Percentiles rank a stretch among this genome's conserved stretches.
Conservation (phyloP, 179 eudicot species). For the Beta corolliflora region DNA sequence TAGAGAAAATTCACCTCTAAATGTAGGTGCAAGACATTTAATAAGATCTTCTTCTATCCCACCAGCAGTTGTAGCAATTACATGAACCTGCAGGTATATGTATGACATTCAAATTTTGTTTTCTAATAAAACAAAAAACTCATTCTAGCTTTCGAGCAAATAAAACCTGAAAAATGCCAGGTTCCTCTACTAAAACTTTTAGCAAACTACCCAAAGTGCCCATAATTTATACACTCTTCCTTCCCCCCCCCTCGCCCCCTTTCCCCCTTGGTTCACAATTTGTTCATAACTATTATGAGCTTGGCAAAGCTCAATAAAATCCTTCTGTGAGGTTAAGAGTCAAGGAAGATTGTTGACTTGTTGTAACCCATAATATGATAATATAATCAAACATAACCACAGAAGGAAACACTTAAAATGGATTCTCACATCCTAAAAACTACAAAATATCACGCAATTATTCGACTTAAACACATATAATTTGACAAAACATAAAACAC, state of each 20-base stretch:
- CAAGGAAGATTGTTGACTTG: not conserved
- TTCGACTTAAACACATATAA: not conserved
- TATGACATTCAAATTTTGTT: not conserved
- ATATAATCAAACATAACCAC: not conserved
- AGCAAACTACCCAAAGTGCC: no score
- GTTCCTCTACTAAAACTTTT: no score
- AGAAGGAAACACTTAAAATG: not conserved
- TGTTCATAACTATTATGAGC: no score
- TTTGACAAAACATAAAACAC: not conserved
- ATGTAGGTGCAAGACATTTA: conserved; percentile 91
- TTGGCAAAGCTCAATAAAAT: no score
- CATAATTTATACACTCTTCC: no score
- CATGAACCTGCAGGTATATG: conserved; percentile 63
- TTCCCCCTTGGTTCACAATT: no score
- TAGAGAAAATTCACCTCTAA: conserved; percentile 85
- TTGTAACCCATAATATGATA: not conserved
- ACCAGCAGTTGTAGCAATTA: conserved; percentile 87
- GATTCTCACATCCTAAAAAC: not conserved
- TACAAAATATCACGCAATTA: not conserved
- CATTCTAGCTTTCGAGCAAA: not conserved
- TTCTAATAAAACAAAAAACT: not conserved
- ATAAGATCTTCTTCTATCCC: conserved; percentile 95
- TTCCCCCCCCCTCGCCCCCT: no score
- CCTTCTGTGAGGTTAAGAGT: not conserved
- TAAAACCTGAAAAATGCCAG: no score